A percentile compares a stretch with the other conserved stretches of the same genome.
Conservation (phyloP, 164 flowering plant genomes). For the Vitis riparia region DNA sequence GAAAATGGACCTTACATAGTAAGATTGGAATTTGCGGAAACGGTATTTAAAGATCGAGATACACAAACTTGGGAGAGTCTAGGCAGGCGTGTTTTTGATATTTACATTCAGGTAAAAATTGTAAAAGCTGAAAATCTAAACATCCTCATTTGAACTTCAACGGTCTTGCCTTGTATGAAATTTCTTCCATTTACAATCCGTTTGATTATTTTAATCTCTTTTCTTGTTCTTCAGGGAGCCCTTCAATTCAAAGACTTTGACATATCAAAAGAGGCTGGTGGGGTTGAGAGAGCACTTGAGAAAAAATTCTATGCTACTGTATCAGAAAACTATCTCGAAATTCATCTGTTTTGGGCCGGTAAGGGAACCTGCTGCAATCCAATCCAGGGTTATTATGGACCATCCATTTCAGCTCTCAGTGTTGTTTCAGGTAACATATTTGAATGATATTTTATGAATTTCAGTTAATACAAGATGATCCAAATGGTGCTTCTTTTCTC, state of each 20-base stretch:
- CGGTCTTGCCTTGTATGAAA: no score
- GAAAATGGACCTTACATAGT: constrained; percentile 29
- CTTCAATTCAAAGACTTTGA: neutral
- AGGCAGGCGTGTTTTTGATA: constrained; percentile 30
- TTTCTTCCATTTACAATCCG: neutral
- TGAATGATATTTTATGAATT: no score
- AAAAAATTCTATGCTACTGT: neutral
- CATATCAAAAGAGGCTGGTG: neutral
- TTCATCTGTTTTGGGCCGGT: neutral
- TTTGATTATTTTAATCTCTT: neutral
- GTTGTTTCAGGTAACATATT: constrained; percentile 8
- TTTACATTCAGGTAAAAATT: constrained; percentile 27
- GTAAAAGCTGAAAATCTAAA: no score
- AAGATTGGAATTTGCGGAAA: constrained; percentile 32
- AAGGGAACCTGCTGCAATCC: neutral
- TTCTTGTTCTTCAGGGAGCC: neutral
- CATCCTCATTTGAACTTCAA: no score
- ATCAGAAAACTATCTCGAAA: constrained; percentile 7
- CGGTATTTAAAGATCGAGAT: constrained; percentile 2
- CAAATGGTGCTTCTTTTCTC: no score
- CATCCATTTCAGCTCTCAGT: constrained; percentile 3
- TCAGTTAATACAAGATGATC: no score
- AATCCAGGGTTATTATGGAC: constrained; percentile 6
- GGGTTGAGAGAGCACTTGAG: neutral
- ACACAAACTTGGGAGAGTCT: constrained; percentile 26